Evolutionary conservation across 1,139 yeast species (phyloP).

Genomic region (Blastobotrys arbuscula): DNA sequence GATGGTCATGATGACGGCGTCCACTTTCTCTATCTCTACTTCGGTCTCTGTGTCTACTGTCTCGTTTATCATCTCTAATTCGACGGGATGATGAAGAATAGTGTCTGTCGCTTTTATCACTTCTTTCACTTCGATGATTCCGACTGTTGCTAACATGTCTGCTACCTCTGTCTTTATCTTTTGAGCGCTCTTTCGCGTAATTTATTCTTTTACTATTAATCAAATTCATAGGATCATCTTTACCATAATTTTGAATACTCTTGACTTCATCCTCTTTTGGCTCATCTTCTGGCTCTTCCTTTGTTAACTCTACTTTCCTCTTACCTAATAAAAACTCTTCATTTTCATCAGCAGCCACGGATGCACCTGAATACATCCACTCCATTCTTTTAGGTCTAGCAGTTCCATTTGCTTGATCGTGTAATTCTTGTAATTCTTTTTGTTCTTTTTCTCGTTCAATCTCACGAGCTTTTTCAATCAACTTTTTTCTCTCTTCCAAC

Average conservation of each 20-base stretch:
- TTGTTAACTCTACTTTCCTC: constrained; percentile 40
- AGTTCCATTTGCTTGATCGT: constrained; percentile 43
- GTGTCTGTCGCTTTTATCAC: constrained; percentile 1
- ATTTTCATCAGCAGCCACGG: constrained; percentile 28
- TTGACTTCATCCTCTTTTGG: constrained; percentile 15
- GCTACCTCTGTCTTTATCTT: background rate
- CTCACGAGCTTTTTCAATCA: constrained; percentile 61
- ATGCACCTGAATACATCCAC: constrained; percentile 66
- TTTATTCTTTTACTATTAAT: background rate
- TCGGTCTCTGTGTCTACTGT: background rate
- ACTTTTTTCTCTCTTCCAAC: constrained; percentile 61
- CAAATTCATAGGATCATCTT: constrained; percentile 5
- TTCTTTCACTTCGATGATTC: too few species aligned
- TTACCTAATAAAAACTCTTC: constrained; percentile 50
- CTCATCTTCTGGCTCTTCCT: constrained; percentile 9
- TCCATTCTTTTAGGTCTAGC: constrained; percentile 47
- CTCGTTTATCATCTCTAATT: background rate
- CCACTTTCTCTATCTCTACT: constrained; percentile 1
- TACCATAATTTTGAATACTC: constrained; percentile 41
- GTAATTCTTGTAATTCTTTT: constrained; percentile 51
- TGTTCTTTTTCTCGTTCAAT: constrained; percentile 59
- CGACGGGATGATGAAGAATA: background rate
- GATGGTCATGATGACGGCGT: background rate
- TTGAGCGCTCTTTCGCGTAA: background rate
- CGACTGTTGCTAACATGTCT: background rate